Base-by-base conservation (phyloP, 2,329 filamentous ascomycete genomes). In the Acrodontium crateriforme region DNA sequence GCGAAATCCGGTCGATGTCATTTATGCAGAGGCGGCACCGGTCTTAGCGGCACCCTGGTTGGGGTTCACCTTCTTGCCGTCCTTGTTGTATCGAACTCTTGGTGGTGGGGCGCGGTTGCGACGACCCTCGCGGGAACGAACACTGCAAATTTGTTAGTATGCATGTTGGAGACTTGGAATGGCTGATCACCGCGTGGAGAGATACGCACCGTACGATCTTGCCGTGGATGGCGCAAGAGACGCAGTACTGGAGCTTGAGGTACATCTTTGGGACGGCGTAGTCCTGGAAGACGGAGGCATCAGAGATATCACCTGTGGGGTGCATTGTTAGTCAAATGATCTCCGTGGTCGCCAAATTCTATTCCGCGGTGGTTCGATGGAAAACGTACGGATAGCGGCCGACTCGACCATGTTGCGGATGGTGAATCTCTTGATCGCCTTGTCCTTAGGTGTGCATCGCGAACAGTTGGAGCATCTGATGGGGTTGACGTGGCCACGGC, bases 251-350 rank as follows among this genome's bases (percentile, higher is more conserved):
- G 64, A 98, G 79, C 80, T 98, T 98, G 69, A 98, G 74, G 82
- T 98, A 98, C 91, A 98, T 98, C 82, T 98, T 98, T 69, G 89
- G 89, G 58, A 98, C 87, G 53, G 84, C 85, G 75, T 98, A 98
- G 72, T 98, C 89, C 57, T 80, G 65, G 70, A 95, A 98, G 67
- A 98, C 89, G 58, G 89, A 95, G 58, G 91, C 89, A 64, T 98
- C 89, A 49, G 85, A 94, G 71, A 98, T 98, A 83, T 98, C 89
- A 84, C 89, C 89, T 95, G 57, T 33, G n/a, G 10, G 21, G n/a
- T n/a, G n/a, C n/a, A n/a, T n/a, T 8, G 13, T 4, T 22, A 5
- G 13, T 22, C 20, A 31, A 14, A 15, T 14, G 22, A 27, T 24
- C 34, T 31, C 24, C 35, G 27, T 40, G 41, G 27, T 15, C 18